Evolutionary conservation across 148 eudicot species (phyloP), one percentile per base, ranked within the genome.

Genomic region (Bassia scoparia): DNA sequence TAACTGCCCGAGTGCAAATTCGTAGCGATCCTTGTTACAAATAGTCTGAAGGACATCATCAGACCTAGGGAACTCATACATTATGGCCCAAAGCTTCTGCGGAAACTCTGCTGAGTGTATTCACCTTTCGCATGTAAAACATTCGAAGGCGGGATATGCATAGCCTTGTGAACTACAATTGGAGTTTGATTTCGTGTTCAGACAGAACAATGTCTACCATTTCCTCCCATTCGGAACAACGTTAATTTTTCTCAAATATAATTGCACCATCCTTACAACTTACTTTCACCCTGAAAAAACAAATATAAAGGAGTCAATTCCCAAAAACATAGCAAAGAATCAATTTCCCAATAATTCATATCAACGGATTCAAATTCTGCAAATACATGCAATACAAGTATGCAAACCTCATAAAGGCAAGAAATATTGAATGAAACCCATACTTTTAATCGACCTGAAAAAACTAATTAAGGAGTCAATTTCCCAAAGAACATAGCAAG

Each of bases 1-100:
- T 93, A 18, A 93, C 66, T 93, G 98, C 23, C 98, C 98, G 69
- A 93, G 92, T 24, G 98, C 98, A 78, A 93, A 95, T 74, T 93
- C 90, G 92, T 93, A 93, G 75, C 90, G 97, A 79, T 93, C 98
- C 77, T 93, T 93, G 76, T 93, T 93, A 77, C 89, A 93, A 8
- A 93, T 86, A 58, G 90, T 95, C 81, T 93, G 92, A 61, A 90
- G 98, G 81, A 93, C 87, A 67, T 83, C 94, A 70, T 87, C 90
- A 12, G 90, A 90, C 62, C 97, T 83, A 8, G 98, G 98, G 75
- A 93, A 93, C 81, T 93, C 98, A 10, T 90, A 94, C 20, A 93
- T 93, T 77, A 93, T 93, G 59, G 94, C 91, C 58, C 97, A 89
- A 14, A 93, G 85, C 82, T 93, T 90, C 71, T 93, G 49, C 89